Percentiles rank a stretch among this genome's conserved stretches.
These are phyloP conservation scores for Collybia nuda DNA, from an alignment of 768 basidiomycete species.

Conservation along the genomic window DNA sequence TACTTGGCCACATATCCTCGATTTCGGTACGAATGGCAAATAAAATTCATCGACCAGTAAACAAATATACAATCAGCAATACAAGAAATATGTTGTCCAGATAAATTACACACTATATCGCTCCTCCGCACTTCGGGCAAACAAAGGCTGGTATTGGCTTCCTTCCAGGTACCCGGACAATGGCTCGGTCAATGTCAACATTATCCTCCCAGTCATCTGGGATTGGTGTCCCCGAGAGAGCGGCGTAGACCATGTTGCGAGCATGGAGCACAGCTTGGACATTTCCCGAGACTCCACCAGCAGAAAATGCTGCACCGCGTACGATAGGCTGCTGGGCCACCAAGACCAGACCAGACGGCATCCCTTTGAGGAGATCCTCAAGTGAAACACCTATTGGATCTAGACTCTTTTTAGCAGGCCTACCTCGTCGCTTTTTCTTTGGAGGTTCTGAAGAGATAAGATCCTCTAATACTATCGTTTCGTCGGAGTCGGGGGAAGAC, in stretches of 20 bases:
- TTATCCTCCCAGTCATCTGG: conserved; percentile 42
- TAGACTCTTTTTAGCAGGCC: not conserved
- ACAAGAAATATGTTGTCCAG: not conserved
- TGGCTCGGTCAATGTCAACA: conserved; percentile 16
- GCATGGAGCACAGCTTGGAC: conserved; percentile 44
- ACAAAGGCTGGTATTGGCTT: conserved; percentile 25
- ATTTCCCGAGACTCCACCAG: conserved; percentile 53
- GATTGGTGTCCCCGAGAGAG: conserved; percentile 27
- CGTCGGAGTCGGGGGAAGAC: conserved; percentile 6
- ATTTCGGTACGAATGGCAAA: not conserved
- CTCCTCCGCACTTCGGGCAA: conserved; percentile 44
- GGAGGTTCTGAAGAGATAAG: conserved; percentile 5
- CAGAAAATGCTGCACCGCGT: conserved; percentile 35
- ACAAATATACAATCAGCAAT: conserved; percentile 3
- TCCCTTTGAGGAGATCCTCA: conserved; percentile 10
- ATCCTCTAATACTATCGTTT: conserved; percentile 1
- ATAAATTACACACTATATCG: conserved; percentile 30
- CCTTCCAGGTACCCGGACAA: conserved; percentile 15
- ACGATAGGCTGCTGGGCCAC: conserved; percentile 55
- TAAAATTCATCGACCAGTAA: not conserved
- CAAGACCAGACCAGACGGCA: conserved; percentile 39
- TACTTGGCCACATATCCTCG: not conserved
- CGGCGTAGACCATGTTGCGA: conserved; percentile 42
- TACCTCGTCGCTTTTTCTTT: conserved; percentile 7
- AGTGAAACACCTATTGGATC: not conserved